Evolutionary conservation across 2,329 filamentous ascomycete species (phyloP).

Genomic region (Diplocarpon rosae): DNA sequence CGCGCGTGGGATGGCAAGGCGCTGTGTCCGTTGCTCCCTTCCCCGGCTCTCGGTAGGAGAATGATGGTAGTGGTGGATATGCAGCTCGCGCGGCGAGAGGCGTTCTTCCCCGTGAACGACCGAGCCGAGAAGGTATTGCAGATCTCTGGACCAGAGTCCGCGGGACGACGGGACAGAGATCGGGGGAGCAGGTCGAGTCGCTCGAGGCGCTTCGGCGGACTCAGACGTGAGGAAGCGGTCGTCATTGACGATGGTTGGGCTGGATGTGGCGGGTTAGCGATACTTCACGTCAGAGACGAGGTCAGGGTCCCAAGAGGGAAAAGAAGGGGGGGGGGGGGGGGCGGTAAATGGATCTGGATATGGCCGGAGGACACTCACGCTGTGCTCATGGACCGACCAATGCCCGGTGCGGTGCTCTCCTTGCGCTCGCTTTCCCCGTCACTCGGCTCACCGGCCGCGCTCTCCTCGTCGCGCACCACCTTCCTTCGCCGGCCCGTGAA

Average conservation of each 20-base stretch:
- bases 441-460: too few species aligned
- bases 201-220: neutral
- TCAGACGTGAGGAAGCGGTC: neutral
- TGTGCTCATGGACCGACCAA: slow-evolving; percentile 7
- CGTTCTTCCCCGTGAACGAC: slow-evolving; percentile 1
- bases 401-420: neutral
- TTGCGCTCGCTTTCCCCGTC: slow-evolving; percentile 1
- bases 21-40: neutral
- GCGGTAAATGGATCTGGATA: too few species aligned
- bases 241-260: slow-evolving; percentile 7
- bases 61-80: slow-evolving; percentile 1
- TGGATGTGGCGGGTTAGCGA: too few species aligned
- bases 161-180: neutral
- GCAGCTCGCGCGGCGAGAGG: neutral
- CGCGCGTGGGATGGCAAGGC: too few species aligned
- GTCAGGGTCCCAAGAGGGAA: neutral
- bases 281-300: too few species aligned
- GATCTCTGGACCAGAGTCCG: slow-evolving; percentile 8
- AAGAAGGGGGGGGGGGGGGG: neutral
- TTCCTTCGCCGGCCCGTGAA: neutral
- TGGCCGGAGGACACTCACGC: too few species aligned
- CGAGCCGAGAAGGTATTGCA: slow-evolving; percentile 8
- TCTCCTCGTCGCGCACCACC: slow-evolving; percentile 2
- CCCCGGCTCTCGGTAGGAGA: neutral
- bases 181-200: neutral